Evolutionary conservation across 768 basidiomycete species (phyloP), one percentile per base, ranked within the genome.

Genomic region (Phlegmacium glaucopus): DNA sequence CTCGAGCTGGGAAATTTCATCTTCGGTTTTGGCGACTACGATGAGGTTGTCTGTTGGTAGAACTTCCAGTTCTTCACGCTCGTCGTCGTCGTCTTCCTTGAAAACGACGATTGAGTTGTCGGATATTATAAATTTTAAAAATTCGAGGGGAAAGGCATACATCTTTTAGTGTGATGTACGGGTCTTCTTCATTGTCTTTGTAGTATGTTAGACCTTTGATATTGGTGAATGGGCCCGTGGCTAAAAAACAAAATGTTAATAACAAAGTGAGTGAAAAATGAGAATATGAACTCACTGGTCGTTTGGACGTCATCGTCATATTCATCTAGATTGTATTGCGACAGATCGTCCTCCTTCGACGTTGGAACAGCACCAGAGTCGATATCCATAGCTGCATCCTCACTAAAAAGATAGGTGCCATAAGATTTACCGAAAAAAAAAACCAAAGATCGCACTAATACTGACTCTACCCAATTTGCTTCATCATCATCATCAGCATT

Each of bases 181-280:
- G 96, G 67, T 99, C 96, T 29, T 97, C 92, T 45, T 89, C 79
- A 59, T 94, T 93, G 57, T 93, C 83, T 43, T 83, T 81, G 66
- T 97, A 94, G 62, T 90, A 95, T 16, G 87, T 87, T 42, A 99
- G 71, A 13, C 94, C 95, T 62, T 96, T 95, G 66, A 98, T 92
- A 59, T 91, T 94, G 65, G 87, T 92, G 69, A 99, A 99, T 13
- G 89, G 88, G 32, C 94, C 87, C 51, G 70, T 62, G 37, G 70
- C 87, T 88, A 53, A 22, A 49, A 32, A 34, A 34, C 38, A 15
- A 22, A 27, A 17, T 39, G 40, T 40, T 12, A 22, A 45, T 32
- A 49, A 49, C 22, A 28, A 17, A 44, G 42, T 10, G 15, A 26
- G 5, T n/a, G 40, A 22, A 45, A 22, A 34, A 48, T 30, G n/a